Evolutionary conservation across 441 rosid species (phyloP).

Genomic region (Euphorbia corollata): DNA sequence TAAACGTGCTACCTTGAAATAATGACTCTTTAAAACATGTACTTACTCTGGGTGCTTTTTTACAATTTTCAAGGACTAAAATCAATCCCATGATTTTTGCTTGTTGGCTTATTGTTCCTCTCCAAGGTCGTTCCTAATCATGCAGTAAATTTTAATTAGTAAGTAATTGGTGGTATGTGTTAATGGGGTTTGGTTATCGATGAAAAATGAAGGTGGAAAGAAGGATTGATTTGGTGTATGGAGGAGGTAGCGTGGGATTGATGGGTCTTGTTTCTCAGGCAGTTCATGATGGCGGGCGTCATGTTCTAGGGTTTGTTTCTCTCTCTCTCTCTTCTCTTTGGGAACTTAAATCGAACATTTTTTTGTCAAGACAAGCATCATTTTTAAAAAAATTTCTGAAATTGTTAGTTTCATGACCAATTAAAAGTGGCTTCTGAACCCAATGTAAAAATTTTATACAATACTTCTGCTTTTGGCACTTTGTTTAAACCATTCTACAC

Average conservation of each 20-base stretch:
- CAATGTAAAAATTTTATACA: not conserved
- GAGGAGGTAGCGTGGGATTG: constrained; percentile 97
- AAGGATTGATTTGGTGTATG: constrained; percentile 90
- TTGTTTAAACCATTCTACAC: constrained; percentile 26
- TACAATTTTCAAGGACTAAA: constrained; percentile 22
- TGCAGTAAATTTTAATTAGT: not conserved
- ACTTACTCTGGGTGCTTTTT: constrained; percentile 25
- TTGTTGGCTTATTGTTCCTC: constrained; percentile 26
- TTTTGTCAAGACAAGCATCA: constrained; percentile 24
- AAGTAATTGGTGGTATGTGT: constrained; percentile 16
- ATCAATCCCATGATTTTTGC: constrained; percentile 27
- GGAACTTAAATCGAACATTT: constrained; percentile 3
- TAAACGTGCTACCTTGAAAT: constrained; percentile 48
- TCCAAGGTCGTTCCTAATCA: constrained; percentile 9
- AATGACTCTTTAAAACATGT: constrained; percentile 56
- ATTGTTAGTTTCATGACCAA: not conserved
- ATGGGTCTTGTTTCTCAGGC: constrained; percentile 99
- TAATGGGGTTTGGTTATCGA: constrained; percentile 35
- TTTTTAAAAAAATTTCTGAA: constrained; percentile 3
- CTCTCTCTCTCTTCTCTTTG: constrained; percentile 23
- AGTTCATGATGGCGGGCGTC: constrained; percentile 98
- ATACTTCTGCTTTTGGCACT: too few species aligned
- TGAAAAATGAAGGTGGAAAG: constrained; percentile 71
- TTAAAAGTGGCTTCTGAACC: not conserved
- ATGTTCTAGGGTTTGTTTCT: constrained; percentile 83